phyloP scores from a whole-genome alignment of 2,329 filamentous ascomycete genomes.

The Pseudocercospora vitis region DNA sequence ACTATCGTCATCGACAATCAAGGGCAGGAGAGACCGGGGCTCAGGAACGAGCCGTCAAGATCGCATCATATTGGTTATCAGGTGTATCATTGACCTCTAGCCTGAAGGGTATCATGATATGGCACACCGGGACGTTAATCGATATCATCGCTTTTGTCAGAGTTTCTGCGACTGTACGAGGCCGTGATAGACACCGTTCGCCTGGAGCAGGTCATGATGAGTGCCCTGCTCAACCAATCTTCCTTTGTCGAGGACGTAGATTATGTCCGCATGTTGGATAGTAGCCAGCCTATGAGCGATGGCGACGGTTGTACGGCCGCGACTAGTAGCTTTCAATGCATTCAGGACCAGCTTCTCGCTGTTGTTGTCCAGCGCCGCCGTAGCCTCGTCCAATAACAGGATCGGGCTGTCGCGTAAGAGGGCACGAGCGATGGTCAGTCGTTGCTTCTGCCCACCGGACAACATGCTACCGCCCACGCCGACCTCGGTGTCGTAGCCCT shows the following conservation, averaged over 20 bases:
- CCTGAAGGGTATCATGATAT: too few relatives aligned
- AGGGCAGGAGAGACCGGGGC: too few relatives aligned
- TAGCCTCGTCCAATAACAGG: conserved; percentile 77
- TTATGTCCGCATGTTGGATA: conserved; percentile 90
- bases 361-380: conserved; percentile 67
- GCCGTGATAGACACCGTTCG: conserved; percentile 44
- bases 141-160: too few relatives aligned
- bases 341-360: conserved; percentile 78
- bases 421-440: conserved; percentile 88
- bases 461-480: conserved; percentile 83
- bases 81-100: too few relatives aligned
- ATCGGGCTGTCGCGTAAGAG: conserved; percentile 86
- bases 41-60: too few relatives aligned
- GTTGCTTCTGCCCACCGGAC: conserved; percentile 91
- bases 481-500: conserved; percentile 54
- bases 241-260: conserved; percentile 94
- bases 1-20: too few relatives aligned
- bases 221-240: conserved; percentile 81
- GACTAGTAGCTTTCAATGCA: conserved; percentile 76
- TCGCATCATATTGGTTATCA: too few relatives aligned
- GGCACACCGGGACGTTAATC: too few relatives aligned
- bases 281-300: conserved; percentile 90
- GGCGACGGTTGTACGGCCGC: conserved; percentile 74
- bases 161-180: conserved; percentile 42
- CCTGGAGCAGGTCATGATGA: conserved; percentile 59